Percentiles rank a stretch among this genome's conserved stretches.
These are phyloP conservation scores for Zymoseptoria pseudotritici DNA, from an alignment of 2,329 filamentous ascomycete genomes.

Conservation along the genomic window DNA sequence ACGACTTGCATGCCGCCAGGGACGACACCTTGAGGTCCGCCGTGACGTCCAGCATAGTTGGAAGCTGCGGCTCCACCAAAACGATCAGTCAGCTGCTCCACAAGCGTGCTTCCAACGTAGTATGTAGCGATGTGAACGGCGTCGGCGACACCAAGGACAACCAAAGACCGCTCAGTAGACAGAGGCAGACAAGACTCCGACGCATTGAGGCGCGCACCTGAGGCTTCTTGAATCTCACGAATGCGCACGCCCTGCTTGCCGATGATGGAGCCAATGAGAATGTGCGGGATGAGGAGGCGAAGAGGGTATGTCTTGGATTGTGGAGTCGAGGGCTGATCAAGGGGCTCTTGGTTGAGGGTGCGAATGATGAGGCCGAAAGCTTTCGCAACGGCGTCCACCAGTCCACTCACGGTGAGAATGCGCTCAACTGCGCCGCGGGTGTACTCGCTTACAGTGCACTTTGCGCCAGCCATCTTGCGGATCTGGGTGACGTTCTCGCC, in stretches of 20 bases:
- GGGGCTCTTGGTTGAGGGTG: conserved; percentile 92
- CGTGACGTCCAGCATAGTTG: conserved; percentile 93
- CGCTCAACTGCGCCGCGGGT: conserved; percentile 94
- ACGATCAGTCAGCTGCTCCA: conserved; percentile 93
- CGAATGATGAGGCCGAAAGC: conserved; percentile 97
- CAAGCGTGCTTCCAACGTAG: conserved; percentile 95
- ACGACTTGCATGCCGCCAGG: conserved; percentile 98
- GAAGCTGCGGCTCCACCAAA: conserved; percentile 94
- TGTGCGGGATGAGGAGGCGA: conserved; percentile 88
- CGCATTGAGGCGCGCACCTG: conserved; percentile 89
- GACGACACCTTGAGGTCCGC: conserved; percentile 84
- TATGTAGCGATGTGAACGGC: conserved; percentile 98
- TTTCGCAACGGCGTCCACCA: conserved; percentile 95
- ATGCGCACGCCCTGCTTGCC: conserved; percentile 94
- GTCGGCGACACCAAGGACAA: conserved; percentile 95
- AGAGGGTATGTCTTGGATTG: conserved; percentile 97
- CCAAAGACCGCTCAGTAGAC: conserved; percentile 93
- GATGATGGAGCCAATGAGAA: conserved; percentile 97
- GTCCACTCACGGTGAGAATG: conserved; percentile 92
- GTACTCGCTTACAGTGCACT: conserved; percentile 98
- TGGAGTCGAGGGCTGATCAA: conserved; percentile 78
- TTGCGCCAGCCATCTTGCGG: conserved; percentile 86
- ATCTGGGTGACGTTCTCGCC: conserved; percentile 98
- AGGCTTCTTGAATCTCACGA: conserved; percentile 96
- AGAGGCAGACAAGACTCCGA: conserved; percentile 91